Conservation (phyloP, 2,329 filamentous ascomycete species). For the Aspergillus texensis region DNA sequence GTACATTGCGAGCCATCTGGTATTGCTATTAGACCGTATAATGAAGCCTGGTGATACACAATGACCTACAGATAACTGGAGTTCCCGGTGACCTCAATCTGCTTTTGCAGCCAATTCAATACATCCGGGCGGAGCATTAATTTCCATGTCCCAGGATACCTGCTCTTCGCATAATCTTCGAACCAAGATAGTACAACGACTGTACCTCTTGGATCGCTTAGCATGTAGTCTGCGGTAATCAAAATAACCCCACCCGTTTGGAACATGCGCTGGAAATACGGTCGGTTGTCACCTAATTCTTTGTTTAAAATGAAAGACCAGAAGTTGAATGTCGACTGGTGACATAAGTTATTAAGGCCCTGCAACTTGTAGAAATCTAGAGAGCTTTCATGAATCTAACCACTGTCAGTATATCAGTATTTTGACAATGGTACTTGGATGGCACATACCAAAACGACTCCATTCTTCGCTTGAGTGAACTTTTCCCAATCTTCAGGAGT, state of each 20-base stretch:
- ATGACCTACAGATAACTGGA: constrained; percentile 24
- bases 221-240: constrained; percentile 45
- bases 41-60: neutral
- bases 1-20: constrained; percentile 32
- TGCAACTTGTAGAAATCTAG: constrained; percentile 32
- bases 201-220: constrained; percentile 31
- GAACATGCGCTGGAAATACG: constrained; percentile 41
- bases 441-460: constrained; percentile 40
- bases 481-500: constrained; percentile 38
- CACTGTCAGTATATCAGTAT: constrained; percentile 11
- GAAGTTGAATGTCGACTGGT: constrained; percentile 29
- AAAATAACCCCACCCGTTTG: constrained; percentile 41
- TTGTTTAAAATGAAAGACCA: constrained; percentile 38
- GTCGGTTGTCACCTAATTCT: constrained; percentile 22
- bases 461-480: constrained; percentile 32
- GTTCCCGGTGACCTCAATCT: constrained; percentile 18
- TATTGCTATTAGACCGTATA: neutral
- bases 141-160: constrained; percentile 37
- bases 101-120: constrained; percentile 35
- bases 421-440: constrained; percentile 5
- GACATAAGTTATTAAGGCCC: constrained; percentile 27
- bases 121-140: constrained; percentile 43
- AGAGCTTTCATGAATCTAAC: constrained; percentile 43
- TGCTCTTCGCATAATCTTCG: constrained; percentile 20
- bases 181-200: constrained; percentile 44